A percentile compares a stretch with the other conserved stretches of the same genome.
These are phyloP conservation scores for Passiflora organensis DNA, from an alignment of 345 rosid genomes.

Conservation along the genomic window DNA sequence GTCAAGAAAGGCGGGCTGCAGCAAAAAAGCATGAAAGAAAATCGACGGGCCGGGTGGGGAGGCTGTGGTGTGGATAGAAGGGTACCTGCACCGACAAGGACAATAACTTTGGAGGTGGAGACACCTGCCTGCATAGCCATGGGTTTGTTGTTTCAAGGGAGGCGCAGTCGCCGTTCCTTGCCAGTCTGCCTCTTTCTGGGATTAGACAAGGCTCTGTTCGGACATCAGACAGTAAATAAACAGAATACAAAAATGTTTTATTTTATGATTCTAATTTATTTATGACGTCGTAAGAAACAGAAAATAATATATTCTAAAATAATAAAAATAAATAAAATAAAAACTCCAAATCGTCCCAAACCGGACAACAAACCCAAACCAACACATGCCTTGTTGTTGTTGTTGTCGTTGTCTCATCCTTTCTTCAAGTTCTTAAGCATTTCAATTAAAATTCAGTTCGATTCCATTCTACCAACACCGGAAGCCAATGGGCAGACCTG, in stretches of 20 bases:
- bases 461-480: background rate
- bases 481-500: slow-evolving; percentile 2
- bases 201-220: no score
- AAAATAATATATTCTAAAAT: no score
- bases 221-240: no score
- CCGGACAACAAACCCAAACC: no score
- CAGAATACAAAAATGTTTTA: no score
- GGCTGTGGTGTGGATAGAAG: background rate
- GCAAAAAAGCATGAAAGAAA: background rate
- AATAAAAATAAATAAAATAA: no score
- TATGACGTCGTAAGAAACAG: no score
- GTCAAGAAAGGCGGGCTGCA: background rate
- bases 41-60: no score
- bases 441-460: background rate
- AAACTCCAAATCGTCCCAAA: no score
- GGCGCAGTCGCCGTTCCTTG: background rate
- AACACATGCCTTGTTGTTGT: background rate
- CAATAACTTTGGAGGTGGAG: slow-evolving; percentile 70
- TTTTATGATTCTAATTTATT: no score
- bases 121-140: slow-evolving; percentile 92
- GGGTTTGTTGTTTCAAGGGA: background rate
- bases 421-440: background rate
- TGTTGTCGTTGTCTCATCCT: background rate
- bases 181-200: background rate
- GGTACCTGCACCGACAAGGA: slow-evolving; percentile 81